A percentile compares a stretch with the other conserved stretches of the same genome.
Conservation (phyloP, 305 asterid genomes). For the Solanum hybrid region DNA sequence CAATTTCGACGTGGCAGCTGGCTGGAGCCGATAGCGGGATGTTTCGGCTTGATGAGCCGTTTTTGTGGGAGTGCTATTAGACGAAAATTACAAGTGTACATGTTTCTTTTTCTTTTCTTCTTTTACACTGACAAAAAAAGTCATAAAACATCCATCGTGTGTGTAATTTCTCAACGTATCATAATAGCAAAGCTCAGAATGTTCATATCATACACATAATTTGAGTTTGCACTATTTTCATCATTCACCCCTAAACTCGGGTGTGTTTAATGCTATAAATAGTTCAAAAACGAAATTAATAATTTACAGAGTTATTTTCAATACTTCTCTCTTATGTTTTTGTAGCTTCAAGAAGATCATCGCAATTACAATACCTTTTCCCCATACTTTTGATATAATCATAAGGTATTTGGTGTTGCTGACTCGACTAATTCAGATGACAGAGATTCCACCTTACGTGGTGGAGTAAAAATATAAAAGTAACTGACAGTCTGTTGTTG, state of each 20-base stretch:
- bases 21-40: conserved; percentile 48
- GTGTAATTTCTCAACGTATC: background rate
- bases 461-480: background rate
- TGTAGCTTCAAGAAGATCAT: background rate
- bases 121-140: background rate
- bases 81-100: background rate
- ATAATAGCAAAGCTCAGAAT: background rate
- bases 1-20: conserved; percentile 47
- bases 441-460: background rate
- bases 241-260: background rate
- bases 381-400: background rate
- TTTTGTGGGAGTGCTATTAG: conserved; percentile 43
- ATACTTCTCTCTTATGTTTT: background rate
- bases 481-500: background rate
- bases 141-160: background rate
- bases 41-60: conserved; percentile 75
- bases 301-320: too few relatives aligned
- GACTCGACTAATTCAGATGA: background rate
- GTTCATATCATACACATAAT: background rate
- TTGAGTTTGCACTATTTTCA: background rate
- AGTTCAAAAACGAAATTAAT: too few relatives aligned
- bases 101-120: background rate
- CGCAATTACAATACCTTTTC: background rate
- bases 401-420: background rate
- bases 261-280: too few relatives aligned